Conservation (phyloP, 2,329 filamentous ascomycete species). For the Stachybotrys chartarum region DNA sequence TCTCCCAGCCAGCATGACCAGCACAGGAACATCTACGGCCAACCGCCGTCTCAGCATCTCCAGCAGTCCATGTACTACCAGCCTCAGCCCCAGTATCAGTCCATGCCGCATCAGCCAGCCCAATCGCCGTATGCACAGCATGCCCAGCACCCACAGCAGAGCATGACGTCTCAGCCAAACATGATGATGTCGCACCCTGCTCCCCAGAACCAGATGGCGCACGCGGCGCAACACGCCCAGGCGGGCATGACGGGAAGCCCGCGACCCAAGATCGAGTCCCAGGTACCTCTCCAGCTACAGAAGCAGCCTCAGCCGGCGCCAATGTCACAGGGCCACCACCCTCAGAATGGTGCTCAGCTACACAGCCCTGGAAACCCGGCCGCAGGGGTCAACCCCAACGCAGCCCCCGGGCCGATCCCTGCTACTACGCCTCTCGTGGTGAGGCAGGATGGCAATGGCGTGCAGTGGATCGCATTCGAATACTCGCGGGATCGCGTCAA, state of each 20-base stretch:
- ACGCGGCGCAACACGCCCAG: constrained; percentile 49
- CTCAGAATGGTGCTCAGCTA: constrained; percentile 29
- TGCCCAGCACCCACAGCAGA: constrained; percentile 40
- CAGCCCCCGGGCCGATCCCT: constrained; percentile 91
- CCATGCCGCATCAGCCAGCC: constrained; percentile 56
- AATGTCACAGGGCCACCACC: constrained; percentile 28
- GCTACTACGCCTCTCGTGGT: constrained; percentile 94
- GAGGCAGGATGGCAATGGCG: constrained; percentile 88
- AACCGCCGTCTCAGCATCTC: constrained; percentile 70
- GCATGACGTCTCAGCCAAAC: constrained; percentile 57
- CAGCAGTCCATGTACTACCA: constrained; percentile 75
- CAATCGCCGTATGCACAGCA: constrained; percentile 57
- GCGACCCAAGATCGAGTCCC: constrained; percentile 55
- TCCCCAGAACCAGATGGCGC: constrained; percentile 50
- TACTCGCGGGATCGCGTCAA: constrained; percentile 96
- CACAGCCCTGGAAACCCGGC: constrained; percentile 28
- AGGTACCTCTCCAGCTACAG: constrained; percentile 55
- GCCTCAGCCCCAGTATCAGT: constrained; percentile 54
- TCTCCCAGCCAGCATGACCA: constrained; percentile 86
- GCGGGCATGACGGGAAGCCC: constrained; percentile 54
- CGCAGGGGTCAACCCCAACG: constrained; percentile 70
- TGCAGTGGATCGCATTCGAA: constrained; percentile 98
- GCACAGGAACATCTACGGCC: constrained; percentile 78
- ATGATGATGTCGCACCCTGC: constrained; percentile 60
- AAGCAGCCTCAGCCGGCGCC: constrained; percentile 39